Conservation (phyloP, 2,329 filamentous ascomycete species). For the Cercospora sp. region DNA sequence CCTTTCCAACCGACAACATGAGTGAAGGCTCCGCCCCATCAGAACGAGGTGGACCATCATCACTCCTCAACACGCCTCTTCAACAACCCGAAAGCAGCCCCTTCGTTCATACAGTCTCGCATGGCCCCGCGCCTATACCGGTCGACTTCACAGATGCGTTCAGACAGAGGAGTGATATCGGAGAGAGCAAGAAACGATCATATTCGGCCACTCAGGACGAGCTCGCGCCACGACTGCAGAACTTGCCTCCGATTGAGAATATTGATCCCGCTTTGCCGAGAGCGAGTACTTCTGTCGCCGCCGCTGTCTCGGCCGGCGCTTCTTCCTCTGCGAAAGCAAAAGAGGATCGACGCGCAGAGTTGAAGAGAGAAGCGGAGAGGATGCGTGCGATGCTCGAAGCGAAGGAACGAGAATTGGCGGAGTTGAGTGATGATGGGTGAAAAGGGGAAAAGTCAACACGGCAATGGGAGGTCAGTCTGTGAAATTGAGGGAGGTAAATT, state of each 20-base stretch:
- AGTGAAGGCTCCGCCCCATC: conserved; percentile 23
- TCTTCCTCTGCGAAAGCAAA: conserved; percentile 38
- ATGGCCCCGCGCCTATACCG: conserved; percentile 34
- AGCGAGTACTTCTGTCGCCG: conserved; percentile 23
- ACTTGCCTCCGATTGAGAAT: conserved; percentile 31
- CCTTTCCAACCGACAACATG: conserved; percentile 30
- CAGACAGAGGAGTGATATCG: conserved; percentile 27
- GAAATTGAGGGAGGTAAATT: background rate
- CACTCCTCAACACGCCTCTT: conserved; percentile 13
- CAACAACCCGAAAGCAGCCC: conserved; percentile 14
- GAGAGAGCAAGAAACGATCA: conserved; percentile 60
- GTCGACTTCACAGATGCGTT: conserved; percentile 42
- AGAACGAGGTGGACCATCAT: conserved; percentile 17
- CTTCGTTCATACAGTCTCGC: conserved; percentile 26
- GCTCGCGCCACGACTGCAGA: conserved; percentile 28
- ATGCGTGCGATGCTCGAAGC: conserved; percentile 72
- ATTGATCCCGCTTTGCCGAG: conserved; percentile 42
- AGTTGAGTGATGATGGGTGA: conserved; percentile 26
- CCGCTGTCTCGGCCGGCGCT: background rate
- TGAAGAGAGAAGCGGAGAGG: conserved; percentile 71
- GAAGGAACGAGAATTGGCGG: conserved; percentile 71
- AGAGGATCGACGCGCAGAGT: conserved; percentile 62
- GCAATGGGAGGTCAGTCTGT: background rate
- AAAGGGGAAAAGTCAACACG: background rate
- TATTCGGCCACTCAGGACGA: conserved; percentile 53